Evolutionary conservation across 768 basidiomycete genomes (phyloP).

Genomic region (Phylloporus rhodoxanthus): DNA sequence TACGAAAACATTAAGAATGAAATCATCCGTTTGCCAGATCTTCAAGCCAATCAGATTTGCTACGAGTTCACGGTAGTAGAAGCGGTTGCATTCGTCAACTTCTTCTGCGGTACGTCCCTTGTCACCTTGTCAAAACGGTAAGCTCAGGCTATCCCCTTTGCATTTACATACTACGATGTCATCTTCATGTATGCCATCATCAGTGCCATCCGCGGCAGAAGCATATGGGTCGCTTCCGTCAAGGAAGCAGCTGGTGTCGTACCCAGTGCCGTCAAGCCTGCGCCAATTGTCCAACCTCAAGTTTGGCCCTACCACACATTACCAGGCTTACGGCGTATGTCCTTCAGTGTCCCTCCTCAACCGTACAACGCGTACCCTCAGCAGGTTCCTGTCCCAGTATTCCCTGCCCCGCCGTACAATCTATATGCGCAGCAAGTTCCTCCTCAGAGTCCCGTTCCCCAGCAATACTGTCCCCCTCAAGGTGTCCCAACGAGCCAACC

Average conservation of each 20-base stretch:
- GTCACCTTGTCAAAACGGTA: background rate
- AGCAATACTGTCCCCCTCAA: background rate
- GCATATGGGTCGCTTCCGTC: constrained; percentile 23
- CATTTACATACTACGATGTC: constrained; percentile 21
- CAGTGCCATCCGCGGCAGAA: constrained; percentile 16
- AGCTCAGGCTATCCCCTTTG: constrained; percentile 6
- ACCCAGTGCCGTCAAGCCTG: background rate
- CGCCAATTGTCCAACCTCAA: constrained; percentile 9
- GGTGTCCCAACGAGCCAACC: background rate
- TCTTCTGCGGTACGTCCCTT: constrained; percentile 20
- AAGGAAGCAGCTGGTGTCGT: constrained; percentile 9
- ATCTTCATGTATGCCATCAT: constrained; percentile 21
- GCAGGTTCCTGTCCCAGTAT: constrained; percentile 3
- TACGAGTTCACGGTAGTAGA: constrained; percentile 17
- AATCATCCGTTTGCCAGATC: constrained; percentile 6
- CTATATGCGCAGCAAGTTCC: background rate
- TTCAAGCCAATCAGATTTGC: constrained; percentile 10
- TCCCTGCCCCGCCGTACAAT: background rate
- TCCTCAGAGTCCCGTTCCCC: background rate
- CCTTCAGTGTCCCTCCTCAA: constrained; percentile 2
- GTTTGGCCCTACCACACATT: constrained; percentile 3
- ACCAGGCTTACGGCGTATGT: constrained; percentile 4
- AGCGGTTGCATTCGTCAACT: constrained; percentile 18
- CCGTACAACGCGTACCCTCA: constrained; percentile 6
- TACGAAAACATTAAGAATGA: background rate